Base-by-base conservation (phyloP, 441 rosid genomes). In the Euphorbia schlechtendalii region DNA sequence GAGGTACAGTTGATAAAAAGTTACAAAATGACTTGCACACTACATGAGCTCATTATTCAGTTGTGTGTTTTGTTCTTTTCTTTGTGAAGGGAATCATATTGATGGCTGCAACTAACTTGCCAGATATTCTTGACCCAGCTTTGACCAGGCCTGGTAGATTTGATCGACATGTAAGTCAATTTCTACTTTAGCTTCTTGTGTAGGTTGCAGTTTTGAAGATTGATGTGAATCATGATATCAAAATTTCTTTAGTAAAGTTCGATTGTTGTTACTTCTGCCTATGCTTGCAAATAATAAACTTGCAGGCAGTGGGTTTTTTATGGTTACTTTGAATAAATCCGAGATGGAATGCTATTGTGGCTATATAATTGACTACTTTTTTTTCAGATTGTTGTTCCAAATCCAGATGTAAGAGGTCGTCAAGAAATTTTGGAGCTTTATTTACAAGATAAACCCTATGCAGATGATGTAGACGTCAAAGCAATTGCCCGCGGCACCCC, bases 131-230 rank as follows among this genome's bases (percentile, higher is more conserved):
- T 73, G 99, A 94, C 82, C 98, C 98, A 62, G 99, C 99, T 69
- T 85, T 91, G 87, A 94, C 96, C 66, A 87, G 99, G 80, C 99
- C 98, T 71, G 96, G 99, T 76, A 87, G 99, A 89, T 94, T 94
- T 65, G 99, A 94, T 74, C 80, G 96, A 70, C 99, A 86, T 87
- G 99, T 91, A 81, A 86, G 99, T 83, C 74, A 55, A 65, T 46
- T 55, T 74, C 60, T 59, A 43, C 36, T 70, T 71, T 32, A 18
- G 28, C 63, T 41, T 60, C 48, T 12, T 59, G 55, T 53, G 10
- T 14, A 64, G 57, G 34, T 54, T 56, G 21, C 56, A 30, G 30
- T 54, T 59, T n/a, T 24, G 10, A 30, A 45, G 24, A 32, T 6
- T 32, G 15, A 51, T 46, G 12, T 9, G 32, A 13, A 32, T 25